Percentiles rank a stretch among this genome's conserved stretches.
These are phyloP conservation scores for Ceratocystis colombiana DNA, from an alignment of 2,329 filamentous ascomycete species.

Conservation along the genomic window DNA sequence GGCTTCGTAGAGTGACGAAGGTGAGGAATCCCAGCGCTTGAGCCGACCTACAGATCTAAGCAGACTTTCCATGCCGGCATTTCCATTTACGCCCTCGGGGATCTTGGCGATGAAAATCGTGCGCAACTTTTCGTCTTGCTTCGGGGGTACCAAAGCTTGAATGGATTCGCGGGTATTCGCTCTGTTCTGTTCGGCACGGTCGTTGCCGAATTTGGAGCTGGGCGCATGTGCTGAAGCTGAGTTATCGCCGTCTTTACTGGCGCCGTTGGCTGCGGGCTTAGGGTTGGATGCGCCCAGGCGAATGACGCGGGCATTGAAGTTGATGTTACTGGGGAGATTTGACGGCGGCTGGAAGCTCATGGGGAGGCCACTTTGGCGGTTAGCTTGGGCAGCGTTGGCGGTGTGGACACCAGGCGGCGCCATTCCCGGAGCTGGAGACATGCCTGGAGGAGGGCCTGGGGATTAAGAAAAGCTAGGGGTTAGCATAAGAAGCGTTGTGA, in stretches of 20 bases:
- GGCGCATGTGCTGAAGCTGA: constrained; percentile 27
- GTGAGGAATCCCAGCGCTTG: constrained; percentile 73
- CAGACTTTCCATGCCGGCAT: constrained; percentile 69
- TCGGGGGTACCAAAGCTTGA: constrained; percentile 68
- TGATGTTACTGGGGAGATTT: constrained; percentile 84
- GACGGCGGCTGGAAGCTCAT: constrained; percentile 77
- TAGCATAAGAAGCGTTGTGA: constrained; percentile 1
- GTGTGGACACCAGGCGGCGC: constrained; percentile 68
- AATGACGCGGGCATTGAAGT: constrained; percentile 95
- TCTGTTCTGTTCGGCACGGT: constrained; percentile 51
- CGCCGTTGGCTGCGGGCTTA: constrained; percentile 44
- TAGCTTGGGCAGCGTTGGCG: constrained; percentile 61
- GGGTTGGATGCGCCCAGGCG: constrained; percentile 69
- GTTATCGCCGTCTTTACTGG: constrained; percentile 40
- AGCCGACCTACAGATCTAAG: constrained; percentile 67
- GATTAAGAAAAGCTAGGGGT: constrained; percentile 20
- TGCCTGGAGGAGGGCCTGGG: constrained; percentile 65
- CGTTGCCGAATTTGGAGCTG: constrained; percentile 42
- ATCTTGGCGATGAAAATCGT: constrained; percentile 87
- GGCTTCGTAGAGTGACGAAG: constrained; percentile 50
- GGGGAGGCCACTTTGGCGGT: constrained; percentile 69
- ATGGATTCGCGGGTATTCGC: constrained; percentile 57
- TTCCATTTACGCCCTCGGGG: constrained; percentile 61
- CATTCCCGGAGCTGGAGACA: constrained; percentile 71
- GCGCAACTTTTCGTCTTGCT: constrained; percentile 78